Conservation (phyloP, 129 eudicot species). For the Calendula officinalis region DNA sequence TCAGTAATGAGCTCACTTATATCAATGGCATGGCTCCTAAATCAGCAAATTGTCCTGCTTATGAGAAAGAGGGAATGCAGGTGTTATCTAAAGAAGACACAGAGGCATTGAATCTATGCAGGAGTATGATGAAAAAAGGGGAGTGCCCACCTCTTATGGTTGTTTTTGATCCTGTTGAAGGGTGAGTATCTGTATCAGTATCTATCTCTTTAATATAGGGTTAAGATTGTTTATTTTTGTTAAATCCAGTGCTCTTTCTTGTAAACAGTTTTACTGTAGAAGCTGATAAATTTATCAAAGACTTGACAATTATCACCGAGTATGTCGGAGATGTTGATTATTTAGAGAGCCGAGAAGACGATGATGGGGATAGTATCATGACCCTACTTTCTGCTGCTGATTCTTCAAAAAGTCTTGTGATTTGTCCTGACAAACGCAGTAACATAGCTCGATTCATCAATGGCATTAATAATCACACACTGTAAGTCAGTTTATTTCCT, state of each 20-base stretch:
- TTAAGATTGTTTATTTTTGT: neutral
- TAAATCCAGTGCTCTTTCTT: neutral
- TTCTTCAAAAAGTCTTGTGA: slow-evolving; percentile 65
- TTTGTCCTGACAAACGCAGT: slow-evolving; percentile 91
- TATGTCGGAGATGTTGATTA: slow-evolving; percentile 96
- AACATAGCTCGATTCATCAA: slow-evolving; percentile 90
- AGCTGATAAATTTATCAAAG: slow-evolving; percentile 77
- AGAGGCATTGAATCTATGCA: slow-evolving; percentile 63
- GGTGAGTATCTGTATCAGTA: slow-evolving; percentile 40
- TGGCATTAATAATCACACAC: slow-evolving; percentile 89
- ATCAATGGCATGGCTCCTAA: slow-evolving; percentile 87
- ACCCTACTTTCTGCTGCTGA: slow-evolving; percentile 69
- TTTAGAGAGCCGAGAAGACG: slow-evolving; percentile 59
- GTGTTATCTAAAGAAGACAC: slow-evolving; percentile 63
- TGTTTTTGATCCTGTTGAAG: slow-evolving; percentile 86
- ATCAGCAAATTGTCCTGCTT: slow-evolving; percentile 61
- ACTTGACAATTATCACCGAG: slow-evolving; percentile 85
- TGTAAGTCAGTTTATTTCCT: slow-evolving; percentile 37
- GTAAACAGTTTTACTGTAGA: slow-evolving; percentile 80
- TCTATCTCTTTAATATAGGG: neutral
- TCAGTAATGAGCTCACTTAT: slow-evolving; percentile 78
- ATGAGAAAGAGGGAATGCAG: slow-evolving; percentile 96
- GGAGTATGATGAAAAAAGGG: slow-evolving; percentile 82
- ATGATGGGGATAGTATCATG: slow-evolving; percentile 97
- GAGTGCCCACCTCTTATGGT: slow-evolving; percentile 97